Evolutionary conservation across 1,139 yeast genomes (phyloP), one percentile per base, ranked within the genome.

Genomic region (Diutina mesorugosa): DNA sequence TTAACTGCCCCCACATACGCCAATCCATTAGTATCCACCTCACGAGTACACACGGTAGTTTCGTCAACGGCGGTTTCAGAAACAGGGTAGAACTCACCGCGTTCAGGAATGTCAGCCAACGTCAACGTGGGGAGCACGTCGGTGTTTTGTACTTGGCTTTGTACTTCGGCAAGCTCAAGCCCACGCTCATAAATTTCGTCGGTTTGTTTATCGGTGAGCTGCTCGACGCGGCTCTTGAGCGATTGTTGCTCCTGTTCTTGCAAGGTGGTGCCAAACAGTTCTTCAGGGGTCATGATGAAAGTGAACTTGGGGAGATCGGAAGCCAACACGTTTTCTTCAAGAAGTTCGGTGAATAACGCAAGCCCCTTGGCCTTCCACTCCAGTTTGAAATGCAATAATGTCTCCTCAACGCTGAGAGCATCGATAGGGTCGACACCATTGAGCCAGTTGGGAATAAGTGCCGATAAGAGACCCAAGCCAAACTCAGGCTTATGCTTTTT

Each of bases 401-500:
- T 73, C 18, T 73, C 74, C 61, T 88, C 89, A 67, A 89, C 87
- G 59, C 83, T 82, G 53, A 93, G 72, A 4, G 80, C 65, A 9
- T 80, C 77, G 60, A 91, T 73, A 6, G 95, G 91, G 66, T 89
- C 88, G 14, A 81, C 78, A 35, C 83, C 83, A 65, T 90, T 90
- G 57, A 88, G 84, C 87, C 97, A 91, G 14, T 90, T 83, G 10
- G 97, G 90, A 47, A 89, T 79, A 10, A 93, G 64, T 2, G 90
- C 78, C 64, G 84, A 84, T 51, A 93, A 76, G 57, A 93, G 70
- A 38, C 85, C 84, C 74, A 93, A 73, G 18, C 99, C 99, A 71
- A 90, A 91, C 58, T 90, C 90, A 0, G 98, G 87, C 63, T 87
- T 90, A 61, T 90, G 95, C 62, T 89, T 91, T 63, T 90, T 88